Evolutionary conservation across 176 grass and related monocot genomes (phyloP), one percentile per base, ranked within the genome.

Genomic region (Stipa capillata): DNA sequence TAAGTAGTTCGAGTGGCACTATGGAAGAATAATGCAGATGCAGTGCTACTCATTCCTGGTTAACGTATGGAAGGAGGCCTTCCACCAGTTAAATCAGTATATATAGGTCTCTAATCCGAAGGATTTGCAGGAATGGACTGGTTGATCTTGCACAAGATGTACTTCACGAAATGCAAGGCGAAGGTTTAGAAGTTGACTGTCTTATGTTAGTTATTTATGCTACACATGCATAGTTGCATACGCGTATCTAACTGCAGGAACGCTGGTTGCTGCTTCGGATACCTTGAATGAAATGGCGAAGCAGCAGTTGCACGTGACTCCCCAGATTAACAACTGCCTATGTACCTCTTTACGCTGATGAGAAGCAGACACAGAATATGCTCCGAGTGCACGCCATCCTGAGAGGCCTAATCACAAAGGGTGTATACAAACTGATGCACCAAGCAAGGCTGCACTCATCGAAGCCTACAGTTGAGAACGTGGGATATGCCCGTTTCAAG

Each of bases 61-160:
- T 91, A 97, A 44, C 85, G 94, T 72, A 52, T 54, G 39, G 86
- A 79, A 79, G 87, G 89, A 82, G n/a, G 91, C 10, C 36, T 77
- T 90, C 80, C 64, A 49, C 85, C 78, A 66, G 85, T 89, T 82
- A 94, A 90, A 73, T 83, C 94, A 16, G 53, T 94, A 15, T 97
- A n/a, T n/a, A 92, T 57, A 89, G 94, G 80, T 86, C 91, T 62
- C 57, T 97, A 8, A 83, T 97, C 83, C 85, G 94, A 90, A 94
- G 89, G 62, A 49, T 97, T 51, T 97, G 94, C 79, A 97, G 81
- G 55, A 85, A 79, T 64, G 87, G 87, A 5, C 18, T 89, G 40
- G 77, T 92, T 74, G 87, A 94, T 70, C 79, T 87, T 73, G 89
- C 95, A 37, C 85, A 90, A 14, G 89, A 87, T 5, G 10, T 81